Base-by-base conservation (phyloP, 768 basidiomycete genomes). In the Crucibulum laeve region DNA sequence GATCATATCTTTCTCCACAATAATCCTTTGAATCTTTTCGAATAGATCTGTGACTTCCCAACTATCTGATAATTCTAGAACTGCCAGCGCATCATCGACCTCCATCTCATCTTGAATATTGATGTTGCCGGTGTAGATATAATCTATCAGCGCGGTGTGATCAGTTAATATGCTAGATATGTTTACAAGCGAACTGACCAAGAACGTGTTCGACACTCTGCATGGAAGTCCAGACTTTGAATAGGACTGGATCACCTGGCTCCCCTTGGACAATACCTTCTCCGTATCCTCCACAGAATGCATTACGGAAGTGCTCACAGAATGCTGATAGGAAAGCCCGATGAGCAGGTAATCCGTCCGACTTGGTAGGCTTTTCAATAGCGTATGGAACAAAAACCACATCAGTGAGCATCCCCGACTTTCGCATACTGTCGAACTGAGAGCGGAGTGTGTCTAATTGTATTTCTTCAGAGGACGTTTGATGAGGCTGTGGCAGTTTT, bases 251-350 rank as follows among this genome's bases (percentile, higher is more conserved):
- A 25, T 54, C 34, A 1, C 23, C 33, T n/a, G 46, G 35, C 8
- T 48, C 39, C 3, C 40, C 42, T 4, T 26, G 13, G 18, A 36
- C 45, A 25, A 46, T 44, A 25, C 7, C 44, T 42, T 64, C 66
- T 19, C 38, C 32, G 38, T 57, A 61, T 4, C 41, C 49, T 17
- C 50, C 60, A 11, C 50, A 56, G 44, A 71, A 66, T 14, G 50
- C 40, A 37, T 59, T 49, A 13, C 47, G 42, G 48, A 72, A 68
- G 45, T 63, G 53, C 11, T 56, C 51, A 48, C 60, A 63, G 25
- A 49, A 59, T 3, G 63, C 65, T 13, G 63, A 62, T 25, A 76
- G 52, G 44, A 70, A 69, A 3, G 57, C 45, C 4, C 69, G 65
- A 49, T 75, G 74, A 1, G 68, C 73, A 3, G 55, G 53, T n/a